Evolutionary conservation across 805 yeast species (phyloP), one percentile per base, ranked within the genome.

Genomic region (Saccharomyces kudriavzevii): DNA sequence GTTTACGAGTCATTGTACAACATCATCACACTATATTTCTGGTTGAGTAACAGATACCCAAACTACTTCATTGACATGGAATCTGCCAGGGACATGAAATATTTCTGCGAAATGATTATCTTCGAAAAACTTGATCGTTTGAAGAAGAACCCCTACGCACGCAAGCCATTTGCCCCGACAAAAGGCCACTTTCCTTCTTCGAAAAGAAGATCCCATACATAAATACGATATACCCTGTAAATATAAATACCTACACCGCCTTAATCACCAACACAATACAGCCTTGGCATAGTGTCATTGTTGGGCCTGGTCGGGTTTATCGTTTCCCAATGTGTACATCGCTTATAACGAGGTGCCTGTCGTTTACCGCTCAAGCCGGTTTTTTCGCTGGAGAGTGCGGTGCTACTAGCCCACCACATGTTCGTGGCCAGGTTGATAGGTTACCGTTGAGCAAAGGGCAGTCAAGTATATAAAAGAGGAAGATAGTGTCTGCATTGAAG

Each of bases 41-140:
- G 99, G 99, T 74, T 92, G 56, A 78, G 87, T 52, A 91, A 88
- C 66, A 74, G 97, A 62, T 92, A 85, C 74, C 96, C 97, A 0
- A 82, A 85, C 29, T 77, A 82, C 50, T 88, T 90, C 60, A 79
- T 86, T 17, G 96, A 89, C 67, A 74, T 82, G 14, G 87, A 84
- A 54, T 79, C 89, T 48, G 96, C 96, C 0, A 66, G 69, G 25
- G 87, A 86, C 52, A 68, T 89, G 60, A 87, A 87, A 65, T 72
- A 79, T 28, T 70, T 87, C 56, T 81, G 89, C 51, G 96, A 91
- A 55, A 60, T 71, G 56, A 69, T 69, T 46, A 75, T 75, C 40
- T 75, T 74, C 54, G 73, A 69, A 48, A 68, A 70, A 45, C 58
- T 74, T n/a, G 70, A 66, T 43, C 52, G 63, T 24, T 48, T 68